phyloP scores from a whole-genome alignment of 2,329 filamentous ascomycete species.

The Sporothrix variecibatus region DNA sequence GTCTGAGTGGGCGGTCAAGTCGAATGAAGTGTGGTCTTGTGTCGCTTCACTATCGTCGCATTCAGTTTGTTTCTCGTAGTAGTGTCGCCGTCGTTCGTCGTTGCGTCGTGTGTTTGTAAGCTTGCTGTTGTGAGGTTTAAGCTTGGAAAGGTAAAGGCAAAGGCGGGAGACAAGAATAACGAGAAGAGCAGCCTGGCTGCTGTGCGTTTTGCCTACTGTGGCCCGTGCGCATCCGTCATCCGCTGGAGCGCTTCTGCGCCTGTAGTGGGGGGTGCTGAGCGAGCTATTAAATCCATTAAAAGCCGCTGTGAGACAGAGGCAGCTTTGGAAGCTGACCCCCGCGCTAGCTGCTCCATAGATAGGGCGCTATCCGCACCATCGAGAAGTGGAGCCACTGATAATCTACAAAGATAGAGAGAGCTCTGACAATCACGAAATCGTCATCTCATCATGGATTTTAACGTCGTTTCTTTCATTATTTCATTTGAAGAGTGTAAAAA shows the following conservation, averaged over 20 bases:
- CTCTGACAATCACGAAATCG: not conserved
- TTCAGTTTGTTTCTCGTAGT: not conserved
- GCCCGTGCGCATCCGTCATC: not conserved
- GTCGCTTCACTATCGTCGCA: not conserved
- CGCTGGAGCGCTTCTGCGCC: not conserved
- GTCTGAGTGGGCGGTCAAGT: not conserved
- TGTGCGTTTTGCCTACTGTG: not conserved
- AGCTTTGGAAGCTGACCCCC: conserved; percentile 1
- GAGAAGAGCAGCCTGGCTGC: not conserved
- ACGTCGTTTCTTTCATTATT: not conserved
- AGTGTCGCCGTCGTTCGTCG: not conserved
- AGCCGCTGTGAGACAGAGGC: not conserved
- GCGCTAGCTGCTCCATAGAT: not conserved
- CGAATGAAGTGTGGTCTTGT: not conserved
- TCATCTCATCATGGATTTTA: not conserved
- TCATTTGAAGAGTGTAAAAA: not conserved
- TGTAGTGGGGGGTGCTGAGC: conserved; percentile 7
- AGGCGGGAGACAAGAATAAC: not conserved
- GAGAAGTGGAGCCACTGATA: not conserved
- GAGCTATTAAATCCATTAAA: not conserved
- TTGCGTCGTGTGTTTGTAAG: not conserved
- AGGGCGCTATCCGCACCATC: not conserved
- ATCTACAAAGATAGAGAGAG: not conserved
- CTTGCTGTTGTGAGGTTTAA: not conserved
- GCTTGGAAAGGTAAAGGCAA: not conserved